These are phyloP conservation scores for Entomortierella parvispora DNA, from an alignment of 192 early-diverging fungal species.

Conservation along the genomic window DNA sequence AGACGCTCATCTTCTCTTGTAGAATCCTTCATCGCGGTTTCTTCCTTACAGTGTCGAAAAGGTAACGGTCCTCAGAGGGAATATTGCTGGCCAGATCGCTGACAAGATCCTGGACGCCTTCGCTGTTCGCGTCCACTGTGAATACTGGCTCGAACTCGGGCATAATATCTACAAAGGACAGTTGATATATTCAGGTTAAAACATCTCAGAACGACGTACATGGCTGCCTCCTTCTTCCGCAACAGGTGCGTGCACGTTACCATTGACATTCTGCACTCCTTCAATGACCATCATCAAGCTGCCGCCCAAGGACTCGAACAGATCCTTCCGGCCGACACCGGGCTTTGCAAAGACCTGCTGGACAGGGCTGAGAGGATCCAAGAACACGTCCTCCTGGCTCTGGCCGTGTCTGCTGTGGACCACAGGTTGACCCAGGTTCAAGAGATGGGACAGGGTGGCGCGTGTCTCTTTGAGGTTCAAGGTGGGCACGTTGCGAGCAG, in stretches of 20 bases:
- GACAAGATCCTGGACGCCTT: slow-evolving; percentile 36
- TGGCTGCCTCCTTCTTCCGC: neutral
- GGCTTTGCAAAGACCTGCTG: slow-evolving; percentile 42
- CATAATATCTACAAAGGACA: slow-evolving; percentile 21
- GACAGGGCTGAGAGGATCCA: slow-evolving; percentile 37
- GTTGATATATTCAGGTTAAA: neutral
- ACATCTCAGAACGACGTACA: neutral
- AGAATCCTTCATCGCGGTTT: neutral
- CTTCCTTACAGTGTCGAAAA: slow-evolving; percentile 40
- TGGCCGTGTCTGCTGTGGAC: neutral
- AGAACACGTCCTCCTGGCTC: neutral
- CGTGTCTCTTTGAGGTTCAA: slow-evolving; percentile 42
- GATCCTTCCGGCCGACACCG: slow-evolving; percentile 39
- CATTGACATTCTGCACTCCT: slow-evolving; percentile 24
- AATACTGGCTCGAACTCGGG: slow-evolving; percentile 35
- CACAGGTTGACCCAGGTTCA: slow-evolving; percentile 25
- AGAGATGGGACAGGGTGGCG: slow-evolving; percentile 33
- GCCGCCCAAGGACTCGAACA: slow-evolving; percentile 30
- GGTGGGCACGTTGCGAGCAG: slow-evolving; percentile 11
- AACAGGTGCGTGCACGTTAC: neutral
- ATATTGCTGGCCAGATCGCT: slow-evolving; percentile 32
- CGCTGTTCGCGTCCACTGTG: slow-evolving; percentile 18
- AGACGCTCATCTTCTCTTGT: too few species aligned
- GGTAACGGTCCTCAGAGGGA: slow-evolving; percentile 29
- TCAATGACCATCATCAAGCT: slow-evolving; percentile 51